A percentile compares a stretch with the other conserved stretches of the same genome.
Conservation (phyloP, 495 filamentous ascomycete genomes). For the Clavariopsis aquatica region DNA sequence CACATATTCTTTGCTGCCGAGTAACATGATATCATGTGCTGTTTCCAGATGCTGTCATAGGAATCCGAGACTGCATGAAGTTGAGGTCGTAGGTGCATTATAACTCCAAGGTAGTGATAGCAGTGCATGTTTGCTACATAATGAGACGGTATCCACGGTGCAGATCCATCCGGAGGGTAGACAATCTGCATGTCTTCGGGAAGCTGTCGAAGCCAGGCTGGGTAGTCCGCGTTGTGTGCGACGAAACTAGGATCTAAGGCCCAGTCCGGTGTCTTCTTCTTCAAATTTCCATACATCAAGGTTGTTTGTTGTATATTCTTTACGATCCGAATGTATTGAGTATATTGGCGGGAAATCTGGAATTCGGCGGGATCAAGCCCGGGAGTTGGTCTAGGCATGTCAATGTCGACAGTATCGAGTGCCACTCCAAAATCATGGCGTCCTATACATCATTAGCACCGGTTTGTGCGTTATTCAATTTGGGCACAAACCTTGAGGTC, state of each 20-base stretch:
- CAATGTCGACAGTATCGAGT: constrained; percentile 74
- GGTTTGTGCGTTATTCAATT: background rate
- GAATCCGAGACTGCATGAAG: constrained; percentile 70
- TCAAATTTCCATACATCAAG: constrained; percentile 72
- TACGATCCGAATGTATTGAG: constrained; percentile 74
- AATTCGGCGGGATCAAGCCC: constrained; percentile 77
- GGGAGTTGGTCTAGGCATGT: constrained; percentile 60
- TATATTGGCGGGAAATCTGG: constrained; percentile 76
- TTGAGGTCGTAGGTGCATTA: constrained; percentile 88
- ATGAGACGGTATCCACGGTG: constrained; percentile 84
- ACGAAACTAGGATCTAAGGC: constrained; percentile 82
- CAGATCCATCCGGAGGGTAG: constrained; percentile 75
- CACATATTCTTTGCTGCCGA: constrained; percentile 85
- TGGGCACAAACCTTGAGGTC: constrained; percentile 74
- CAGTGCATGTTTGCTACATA: constrained; percentile 91
- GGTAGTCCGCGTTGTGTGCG: constrained; percentile 71
- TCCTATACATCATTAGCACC: constrained; percentile 53
- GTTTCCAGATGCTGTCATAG: constrained; percentile 79
- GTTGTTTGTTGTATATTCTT: constrained; percentile 77
- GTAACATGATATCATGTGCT: constrained; percentile 84
- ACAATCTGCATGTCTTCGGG: constrained; percentile 77
- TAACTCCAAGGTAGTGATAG: constrained; percentile 84
- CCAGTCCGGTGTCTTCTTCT: constrained; percentile 81
- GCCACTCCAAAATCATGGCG: constrained; percentile 78
- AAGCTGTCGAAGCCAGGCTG: constrained; percentile 73